Percentiles rank a stretch among this genome's conserved stretches.
phyloP scores from a whole-genome alignment of 140 eudicot genomes.

The Bidens hawaiensis region DNA sequence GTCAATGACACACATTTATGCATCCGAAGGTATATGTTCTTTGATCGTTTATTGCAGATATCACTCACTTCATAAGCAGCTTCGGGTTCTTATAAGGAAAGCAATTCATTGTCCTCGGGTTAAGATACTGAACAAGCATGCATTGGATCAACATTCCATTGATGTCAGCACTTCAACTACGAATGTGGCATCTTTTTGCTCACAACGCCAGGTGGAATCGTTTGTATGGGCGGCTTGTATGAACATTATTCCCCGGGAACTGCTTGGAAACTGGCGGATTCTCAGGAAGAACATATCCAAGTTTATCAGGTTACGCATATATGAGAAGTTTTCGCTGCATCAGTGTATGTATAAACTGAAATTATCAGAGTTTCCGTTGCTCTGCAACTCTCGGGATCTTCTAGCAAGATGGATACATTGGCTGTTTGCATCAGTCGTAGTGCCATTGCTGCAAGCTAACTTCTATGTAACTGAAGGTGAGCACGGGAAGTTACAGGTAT shows the following conservation, averaged over 20 bases:
- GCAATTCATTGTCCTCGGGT: slow-evolving; percentile 44
- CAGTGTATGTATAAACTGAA: slow-evolving; percentile 58
- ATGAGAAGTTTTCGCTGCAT: slow-evolving; percentile 69
- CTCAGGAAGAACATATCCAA: slow-evolving; percentile 55
- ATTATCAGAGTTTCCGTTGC: slow-evolving; percentile 40
- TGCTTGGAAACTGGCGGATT: slow-evolving; percentile 64
- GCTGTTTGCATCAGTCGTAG: slow-evolving; percentile 55
- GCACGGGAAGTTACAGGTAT: slow-evolving; percentile 60
- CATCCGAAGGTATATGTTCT: neutral
- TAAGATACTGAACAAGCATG: slow-evolving; percentile 58
- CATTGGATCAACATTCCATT: slow-evolving; percentile 27
- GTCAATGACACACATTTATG: slow-evolving; percentile 16
- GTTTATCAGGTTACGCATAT: slow-evolving; percentile 48
- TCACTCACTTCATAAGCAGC: slow-evolving; percentile 57
- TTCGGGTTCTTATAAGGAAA: slow-evolving; percentile 50
- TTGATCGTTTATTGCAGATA: slow-evolving; percentile 38
- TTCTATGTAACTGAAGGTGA: slow-evolving; percentile 83
- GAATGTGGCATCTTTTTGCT: slow-evolving; percentile 29
- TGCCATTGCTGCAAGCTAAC: slow-evolving; percentile 71
- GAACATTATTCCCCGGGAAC: slow-evolving; percentile 54
- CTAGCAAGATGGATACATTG: slow-evolving; percentile 64
- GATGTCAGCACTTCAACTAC: slow-evolving; percentile 19
- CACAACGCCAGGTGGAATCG: slow-evolving; percentile 58
- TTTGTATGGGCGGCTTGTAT: slow-evolving; percentile 87
- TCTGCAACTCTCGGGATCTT: slow-evolving; percentile 32